These are phyloP conservation scores for Solanum pinnatisectum DNA, from an alignment of 257 asterid genomes.

Conservation along the genomic window DNA sequence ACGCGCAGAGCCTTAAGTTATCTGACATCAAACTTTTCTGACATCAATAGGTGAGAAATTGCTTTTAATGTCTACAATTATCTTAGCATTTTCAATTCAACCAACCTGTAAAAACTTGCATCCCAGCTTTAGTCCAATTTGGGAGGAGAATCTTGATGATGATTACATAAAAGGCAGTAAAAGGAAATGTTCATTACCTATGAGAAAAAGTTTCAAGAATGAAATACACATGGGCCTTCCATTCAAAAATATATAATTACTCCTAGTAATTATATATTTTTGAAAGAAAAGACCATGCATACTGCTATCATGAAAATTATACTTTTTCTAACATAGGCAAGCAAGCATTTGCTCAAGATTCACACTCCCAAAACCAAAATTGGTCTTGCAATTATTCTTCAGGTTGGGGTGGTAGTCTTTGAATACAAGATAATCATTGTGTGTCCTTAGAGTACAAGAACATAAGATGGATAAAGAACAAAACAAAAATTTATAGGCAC, in stretches of 20 bases:
- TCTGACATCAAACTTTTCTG: not conserved
- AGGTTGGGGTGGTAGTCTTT: not conserved
- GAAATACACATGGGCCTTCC: conserved; percentile 9
- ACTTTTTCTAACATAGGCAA: not conserved
- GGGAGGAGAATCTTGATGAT: not conserved
- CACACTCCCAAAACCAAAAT: not conserved
- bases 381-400: not conserved
- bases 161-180: not conserved
- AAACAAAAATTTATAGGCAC: not conserved
- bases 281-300: conserved; percentile 7
- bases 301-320: not conserved
- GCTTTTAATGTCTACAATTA: not conserved
- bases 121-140: not conserved
- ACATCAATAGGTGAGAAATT: not conserved
- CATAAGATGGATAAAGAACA: not conserved
- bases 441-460: not conserved
- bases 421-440: not conserved
- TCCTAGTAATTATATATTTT: not conserved
- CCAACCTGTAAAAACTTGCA: not conserved
- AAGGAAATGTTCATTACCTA: not conserved
- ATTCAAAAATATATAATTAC: conserved; percentile 13
- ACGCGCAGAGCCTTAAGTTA: not conserved
- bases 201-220: not conserved
- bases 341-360: not conserved
- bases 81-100: not conserved